These are phyloP conservation scores for Coemansia sp. DNA, from an alignment of 192 early-diverging fungal genomes.

Conservation along the genomic window DNA sequence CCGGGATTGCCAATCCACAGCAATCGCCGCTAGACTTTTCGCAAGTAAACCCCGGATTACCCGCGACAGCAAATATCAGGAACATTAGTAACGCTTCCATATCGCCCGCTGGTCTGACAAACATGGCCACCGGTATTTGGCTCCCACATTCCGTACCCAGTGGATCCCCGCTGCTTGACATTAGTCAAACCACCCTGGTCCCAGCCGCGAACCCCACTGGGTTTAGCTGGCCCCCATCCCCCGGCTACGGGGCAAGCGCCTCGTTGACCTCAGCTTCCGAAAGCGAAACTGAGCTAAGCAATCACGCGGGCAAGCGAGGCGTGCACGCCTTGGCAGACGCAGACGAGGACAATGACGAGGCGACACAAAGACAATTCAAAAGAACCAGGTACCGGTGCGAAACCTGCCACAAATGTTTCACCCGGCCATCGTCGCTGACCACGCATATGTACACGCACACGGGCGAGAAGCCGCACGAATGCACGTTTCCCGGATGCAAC, in stretches of 20 bases:
- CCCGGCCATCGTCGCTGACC: conserved; percentile 63
- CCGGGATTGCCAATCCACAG: neutral
- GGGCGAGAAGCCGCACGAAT: conserved; percentile 70
- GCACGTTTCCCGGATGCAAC: conserved; percentile 55
- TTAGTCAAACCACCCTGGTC: no score
- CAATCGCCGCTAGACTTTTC: no score
- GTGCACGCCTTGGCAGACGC: neutral
- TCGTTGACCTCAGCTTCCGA: neutral
- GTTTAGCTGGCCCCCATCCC: neutral
- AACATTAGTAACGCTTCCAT: no score
- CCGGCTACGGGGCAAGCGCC: neutral
- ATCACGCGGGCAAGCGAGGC: neutral
- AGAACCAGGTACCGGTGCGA: conserved; percentile 54
- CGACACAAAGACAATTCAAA: conserved; percentile 6
- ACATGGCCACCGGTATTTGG: no score
- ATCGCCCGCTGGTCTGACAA: no score
- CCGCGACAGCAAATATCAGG: no score
- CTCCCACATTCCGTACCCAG: no score
- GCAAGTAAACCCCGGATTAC: no score
- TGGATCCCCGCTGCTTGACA: no score
- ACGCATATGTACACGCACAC: conserved; percentile 74
- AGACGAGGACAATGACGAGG: neutral
- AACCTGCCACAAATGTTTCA: conserved; percentile 61
- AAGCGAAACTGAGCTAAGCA: neutral
- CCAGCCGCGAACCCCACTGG: no score